Evolutionary conservation across 352 stramenopile genomes (phyloP).

Genomic region (Phytophthora macrochlamydospora): DNA sequence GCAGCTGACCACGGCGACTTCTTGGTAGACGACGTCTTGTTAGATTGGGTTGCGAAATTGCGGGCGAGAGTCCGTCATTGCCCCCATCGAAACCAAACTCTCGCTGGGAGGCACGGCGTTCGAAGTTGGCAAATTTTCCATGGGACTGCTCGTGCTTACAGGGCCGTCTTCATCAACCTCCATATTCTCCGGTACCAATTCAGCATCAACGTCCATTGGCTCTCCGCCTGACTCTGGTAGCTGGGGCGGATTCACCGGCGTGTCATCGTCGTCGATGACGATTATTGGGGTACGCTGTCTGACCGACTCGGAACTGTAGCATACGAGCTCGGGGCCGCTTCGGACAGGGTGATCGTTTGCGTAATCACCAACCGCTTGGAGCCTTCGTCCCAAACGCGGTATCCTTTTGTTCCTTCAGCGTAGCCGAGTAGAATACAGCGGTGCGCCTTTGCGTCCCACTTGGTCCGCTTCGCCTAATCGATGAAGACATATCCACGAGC

Average conservation of each 20-base stretch:
- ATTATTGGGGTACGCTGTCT: neutral
- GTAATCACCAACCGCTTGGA: conserved; percentile 7
- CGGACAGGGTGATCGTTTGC: conserved; percentile 2
- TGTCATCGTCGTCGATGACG: neutral
- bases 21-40: neutral
- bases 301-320: neutral
- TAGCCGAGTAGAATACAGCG: conserved; percentile 23
- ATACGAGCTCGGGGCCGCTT: neutral
- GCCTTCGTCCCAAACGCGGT: conserved; percentile 10
- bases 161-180: neutral
- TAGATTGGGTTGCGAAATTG: neutral
- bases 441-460: conserved; percentile 20
- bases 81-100: neutral
- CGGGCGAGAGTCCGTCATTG: neutral
- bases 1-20: neutral
- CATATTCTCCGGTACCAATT: neutral
- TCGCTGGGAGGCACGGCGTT: neutral
- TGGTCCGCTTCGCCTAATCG: conserved; percentile 21
- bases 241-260: neutral
- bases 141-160: neutral
- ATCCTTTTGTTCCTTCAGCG: conserved; percentile 12
- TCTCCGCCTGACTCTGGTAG: neutral
- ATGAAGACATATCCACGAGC: conserved; percentile 14
- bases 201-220: neutral
- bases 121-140: neutral